Conservation (phyloP, 345 rosid genomes). For the Excoecaria cochinchinensis region DNA sequence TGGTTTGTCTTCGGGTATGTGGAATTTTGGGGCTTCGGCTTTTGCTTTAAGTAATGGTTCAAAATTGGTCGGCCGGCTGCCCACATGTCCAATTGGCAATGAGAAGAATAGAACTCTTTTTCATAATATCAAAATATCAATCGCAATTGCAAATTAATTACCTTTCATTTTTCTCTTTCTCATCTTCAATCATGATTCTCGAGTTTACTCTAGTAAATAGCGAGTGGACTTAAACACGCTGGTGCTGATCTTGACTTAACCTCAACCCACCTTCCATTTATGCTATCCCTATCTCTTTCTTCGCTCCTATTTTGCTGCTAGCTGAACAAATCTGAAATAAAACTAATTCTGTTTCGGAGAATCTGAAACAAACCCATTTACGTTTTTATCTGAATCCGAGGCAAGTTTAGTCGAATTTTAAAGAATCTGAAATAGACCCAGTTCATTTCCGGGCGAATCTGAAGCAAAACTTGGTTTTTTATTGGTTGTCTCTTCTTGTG, state of each 20-base stretch:
- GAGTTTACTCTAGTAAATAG: background rate
- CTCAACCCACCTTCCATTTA: background rate
- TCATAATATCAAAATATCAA: background rate
- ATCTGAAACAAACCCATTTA: conserved; percentile 8
- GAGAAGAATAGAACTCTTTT: background rate
- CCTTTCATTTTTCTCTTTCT: background rate
- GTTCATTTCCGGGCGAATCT: background rate
- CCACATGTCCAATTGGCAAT: background rate
- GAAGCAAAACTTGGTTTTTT: background rate
- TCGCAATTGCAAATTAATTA: background rate
- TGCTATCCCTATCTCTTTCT: background rate
- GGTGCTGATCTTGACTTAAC: background rate
- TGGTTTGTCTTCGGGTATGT: no score
- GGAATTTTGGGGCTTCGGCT: background rate
- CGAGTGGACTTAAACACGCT: background rate
- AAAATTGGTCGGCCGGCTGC: conserved; percentile 10
- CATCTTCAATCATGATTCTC: background rate
- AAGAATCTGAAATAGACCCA: conserved; percentile 11
- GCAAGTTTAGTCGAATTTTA: background rate
- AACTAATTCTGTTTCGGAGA: background rate
- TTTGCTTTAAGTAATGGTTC: conserved; percentile 2
- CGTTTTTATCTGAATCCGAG: background rate
- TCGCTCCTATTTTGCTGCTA: background rate
- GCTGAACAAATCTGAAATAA: background rate
- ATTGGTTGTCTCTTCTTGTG: background rate